Evolutionary conservation across 163 green algal genomes (phyloP).

Genomic region (Scenedesmus sp.): DNA sequence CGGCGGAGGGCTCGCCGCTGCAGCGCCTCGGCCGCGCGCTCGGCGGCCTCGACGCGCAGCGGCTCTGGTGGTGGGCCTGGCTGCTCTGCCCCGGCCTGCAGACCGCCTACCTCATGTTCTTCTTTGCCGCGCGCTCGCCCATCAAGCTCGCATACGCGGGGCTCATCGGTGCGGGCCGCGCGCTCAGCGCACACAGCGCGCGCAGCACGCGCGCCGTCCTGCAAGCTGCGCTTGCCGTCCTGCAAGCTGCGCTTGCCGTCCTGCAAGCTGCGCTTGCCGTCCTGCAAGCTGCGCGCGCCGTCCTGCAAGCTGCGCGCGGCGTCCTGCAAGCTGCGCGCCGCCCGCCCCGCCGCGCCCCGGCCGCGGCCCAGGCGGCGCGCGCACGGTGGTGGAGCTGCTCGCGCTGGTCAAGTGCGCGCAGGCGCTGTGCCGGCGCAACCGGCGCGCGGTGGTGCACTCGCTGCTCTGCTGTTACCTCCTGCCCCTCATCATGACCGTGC

Average conservation of each 20-base stretch:
- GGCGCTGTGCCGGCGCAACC: neutral
- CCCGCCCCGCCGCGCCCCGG: neutral
- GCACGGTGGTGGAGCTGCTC: constrained; percentile 25
- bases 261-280: neutral
- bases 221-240: neutral
- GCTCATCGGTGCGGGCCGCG: constrained; percentile 31
- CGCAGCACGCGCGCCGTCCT: neutral
- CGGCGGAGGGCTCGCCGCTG: constrained; percentile 10
- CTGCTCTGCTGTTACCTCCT: constrained; percentile 48
- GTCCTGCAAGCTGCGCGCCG: no score
- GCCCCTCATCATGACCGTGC: constrained; percentile 42
- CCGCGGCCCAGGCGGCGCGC: constrained; percentile 28
- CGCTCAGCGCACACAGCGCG: no score
- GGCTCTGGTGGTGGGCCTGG: constrained; percentile 31
- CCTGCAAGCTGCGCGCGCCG: no score
- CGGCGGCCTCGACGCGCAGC: neutral
- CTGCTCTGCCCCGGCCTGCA: constrained; percentile 40
- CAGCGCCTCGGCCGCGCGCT: neutral
- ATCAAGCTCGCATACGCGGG: constrained; percentile 19
- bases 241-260: neutral
- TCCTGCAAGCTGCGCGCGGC: no score
- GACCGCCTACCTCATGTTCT: constrained; percentile 23
- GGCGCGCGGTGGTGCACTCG: constrained; percentile 35
- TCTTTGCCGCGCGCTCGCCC: constrained; percentile 17
- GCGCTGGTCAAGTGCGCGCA: constrained; percentile 14